Conservation (phyloP, 768 basidiomycete species). For the Coprinellus micaceus region DNA sequence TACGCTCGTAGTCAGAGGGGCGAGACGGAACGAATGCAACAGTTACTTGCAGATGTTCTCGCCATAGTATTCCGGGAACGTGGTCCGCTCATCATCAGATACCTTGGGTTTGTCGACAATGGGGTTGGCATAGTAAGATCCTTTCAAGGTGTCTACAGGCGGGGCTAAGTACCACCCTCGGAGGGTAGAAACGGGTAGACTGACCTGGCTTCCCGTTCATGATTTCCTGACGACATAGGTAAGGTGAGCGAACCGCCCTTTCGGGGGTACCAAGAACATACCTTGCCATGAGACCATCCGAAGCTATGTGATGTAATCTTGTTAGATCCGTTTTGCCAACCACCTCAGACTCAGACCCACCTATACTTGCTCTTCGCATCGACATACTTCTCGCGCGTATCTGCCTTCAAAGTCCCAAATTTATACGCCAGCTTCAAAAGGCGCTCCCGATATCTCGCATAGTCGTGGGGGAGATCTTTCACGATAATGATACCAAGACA, state of each 20-base stretch:
- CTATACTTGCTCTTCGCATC: conserved; percentile 74
- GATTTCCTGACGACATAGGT: conserved; percentile 85
- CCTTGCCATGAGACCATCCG: conserved; percentile 98
- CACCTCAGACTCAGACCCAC: conserved; percentile 42
- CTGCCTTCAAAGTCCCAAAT: conserved; percentile 71
- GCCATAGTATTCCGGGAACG: conserved; percentile 83
- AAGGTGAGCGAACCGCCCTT: too few species aligned
- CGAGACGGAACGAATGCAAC: background rate
- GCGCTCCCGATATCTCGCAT: conserved; percentile 57
- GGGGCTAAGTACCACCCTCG: too few species aligned
- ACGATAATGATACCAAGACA: conserved; percentile 81
- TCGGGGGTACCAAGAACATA: too few species aligned
- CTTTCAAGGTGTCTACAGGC: conserved; percentile 89
- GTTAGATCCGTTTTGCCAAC: background rate
- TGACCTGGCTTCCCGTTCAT: conserved; percentile 95
- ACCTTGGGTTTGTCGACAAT: conserved; percentile 65
- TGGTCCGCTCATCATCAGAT: conserved; percentile 44
- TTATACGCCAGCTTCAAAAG: conserved; percentile 72
- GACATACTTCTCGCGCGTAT: conserved; percentile 66
- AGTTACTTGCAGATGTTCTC: conserved; percentile 73
- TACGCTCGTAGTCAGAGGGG: background rate
- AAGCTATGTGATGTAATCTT: conserved; percentile 48
- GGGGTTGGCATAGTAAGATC: conserved; percentile 92
- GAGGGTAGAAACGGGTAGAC: too few species aligned
- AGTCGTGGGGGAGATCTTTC: conserved; percentile 72